Percentiles rank a stretch among this genome's conserved stretches.
phyloP scores from a whole-genome alignment of 1,139 yeast genomes.

The Yamadazyma dendronema region DNA sequence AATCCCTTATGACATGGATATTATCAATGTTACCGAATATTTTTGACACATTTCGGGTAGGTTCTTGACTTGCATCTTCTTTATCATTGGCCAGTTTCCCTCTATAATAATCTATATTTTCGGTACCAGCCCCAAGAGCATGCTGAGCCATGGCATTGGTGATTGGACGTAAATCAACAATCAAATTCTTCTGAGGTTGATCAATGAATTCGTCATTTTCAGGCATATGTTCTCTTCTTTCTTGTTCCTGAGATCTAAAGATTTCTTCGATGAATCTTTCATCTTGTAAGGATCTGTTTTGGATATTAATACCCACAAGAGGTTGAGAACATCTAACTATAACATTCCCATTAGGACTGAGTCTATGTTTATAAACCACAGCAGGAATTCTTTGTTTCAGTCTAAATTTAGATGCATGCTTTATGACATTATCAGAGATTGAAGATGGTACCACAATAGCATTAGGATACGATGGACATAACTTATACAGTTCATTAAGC shows the following conservation, averaged over 20 bases:
- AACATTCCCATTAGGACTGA: constrained; percentile 62
- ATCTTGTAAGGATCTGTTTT: constrained; percentile 86
- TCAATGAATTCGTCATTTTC: constrained; percentile 19
- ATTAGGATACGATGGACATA: constrained; percentile 78
- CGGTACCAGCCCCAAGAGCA: constrained; percentile 96
- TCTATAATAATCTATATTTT: constrained; percentile 81
- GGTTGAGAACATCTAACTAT: constrained; percentile 94
- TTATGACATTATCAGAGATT: constrained; percentile 77
- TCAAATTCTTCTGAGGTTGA: constrained; percentile 60
- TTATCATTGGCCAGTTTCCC: constrained; percentile 20
- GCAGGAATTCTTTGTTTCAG: constrained; percentile 86
- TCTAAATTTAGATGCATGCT: constrained; percentile 81
- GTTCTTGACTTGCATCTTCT: constrained; percentile 8
- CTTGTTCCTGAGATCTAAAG: constrained; percentile 49
- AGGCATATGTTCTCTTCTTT: constrained; percentile 20
- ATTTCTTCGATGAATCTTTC: constrained; percentile 77
- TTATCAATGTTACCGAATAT: constrained; percentile 90
- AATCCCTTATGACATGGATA: constrained; percentile 92
- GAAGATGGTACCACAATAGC: constrained; percentile 64
- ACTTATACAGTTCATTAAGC: constrained; percentile 62
- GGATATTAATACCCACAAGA: constrained; percentile 77
- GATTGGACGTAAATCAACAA: constrained; percentile 88
- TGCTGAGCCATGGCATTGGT: constrained; percentile 97
- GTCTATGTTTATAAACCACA: constrained; percentile 68
- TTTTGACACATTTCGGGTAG: constrained; percentile 43